These are phyloP conservation scores for Penicillium griseofulvum DNA, from an alignment of 2,329 filamentous ascomycete species.

Conservation along the genomic window DNA sequence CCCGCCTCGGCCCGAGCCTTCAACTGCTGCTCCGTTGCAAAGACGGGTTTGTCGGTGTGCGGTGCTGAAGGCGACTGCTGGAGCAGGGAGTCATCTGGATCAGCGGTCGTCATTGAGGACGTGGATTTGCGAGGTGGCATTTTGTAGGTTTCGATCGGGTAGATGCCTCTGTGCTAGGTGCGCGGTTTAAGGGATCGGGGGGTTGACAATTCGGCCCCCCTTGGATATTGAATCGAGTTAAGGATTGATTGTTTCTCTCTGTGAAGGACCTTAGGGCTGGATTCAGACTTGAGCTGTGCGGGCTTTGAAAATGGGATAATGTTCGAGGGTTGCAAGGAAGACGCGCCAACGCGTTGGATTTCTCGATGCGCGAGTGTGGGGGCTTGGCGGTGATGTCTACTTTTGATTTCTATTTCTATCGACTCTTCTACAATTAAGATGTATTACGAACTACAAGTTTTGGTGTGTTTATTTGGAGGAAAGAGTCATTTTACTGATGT, in stretches of 20 bases:
- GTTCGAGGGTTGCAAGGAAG: constrained; percentile 7
- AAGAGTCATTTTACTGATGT: neutral
- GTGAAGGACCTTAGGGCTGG: neutral
- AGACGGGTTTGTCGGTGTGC: constrained; percentile 26
- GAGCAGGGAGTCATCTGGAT: constrained; percentile 17
- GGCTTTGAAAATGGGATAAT: neutral
- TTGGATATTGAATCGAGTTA: neutral
- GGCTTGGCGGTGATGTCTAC: constrained; percentile 10
- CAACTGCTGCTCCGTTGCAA: constrained; percentile 40
- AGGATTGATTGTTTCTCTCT: neutral
- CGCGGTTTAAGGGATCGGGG: neutral
- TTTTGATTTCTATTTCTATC: neutral
- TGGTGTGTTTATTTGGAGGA: neutral
- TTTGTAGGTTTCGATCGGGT: neutral
- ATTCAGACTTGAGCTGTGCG: neutral
- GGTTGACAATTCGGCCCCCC: neutral
- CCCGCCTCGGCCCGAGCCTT: constrained; percentile 40
- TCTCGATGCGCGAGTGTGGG: constrained; percentile 7
- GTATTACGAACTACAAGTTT: neutral
- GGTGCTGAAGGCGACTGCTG: constrained; percentile 16
- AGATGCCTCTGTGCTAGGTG: neutral
- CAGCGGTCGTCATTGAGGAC: constrained; percentile 28
- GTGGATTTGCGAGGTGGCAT: constrained; percentile 41
- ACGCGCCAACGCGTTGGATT: constrained; percentile 22
- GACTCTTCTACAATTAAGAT: neutral